These are phyloP conservation scores for Margaritispora aquatica DNA, from an alignment of 495 filamentous ascomycete species.

Conservation along the genomic window DNA sequence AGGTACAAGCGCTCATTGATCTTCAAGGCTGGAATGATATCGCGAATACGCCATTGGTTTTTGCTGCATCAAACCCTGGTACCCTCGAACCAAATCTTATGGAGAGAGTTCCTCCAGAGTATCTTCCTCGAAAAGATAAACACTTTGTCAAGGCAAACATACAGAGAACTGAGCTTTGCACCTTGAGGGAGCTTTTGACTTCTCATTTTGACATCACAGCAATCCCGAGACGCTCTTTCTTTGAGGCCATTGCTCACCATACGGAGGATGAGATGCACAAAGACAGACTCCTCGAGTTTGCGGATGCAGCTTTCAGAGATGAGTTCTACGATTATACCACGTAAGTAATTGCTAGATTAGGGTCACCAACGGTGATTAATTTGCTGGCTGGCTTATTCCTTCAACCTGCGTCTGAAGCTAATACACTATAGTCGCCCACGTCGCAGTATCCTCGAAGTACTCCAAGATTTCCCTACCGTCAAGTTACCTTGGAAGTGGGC, in stretches of 20 bases:
- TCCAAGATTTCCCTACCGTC: constrained; percentile 83
- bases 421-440: constrained; percentile 52
- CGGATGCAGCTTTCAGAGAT: constrained; percentile 66
- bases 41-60: constrained; percentile 57
- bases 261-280: constrained; percentile 65
- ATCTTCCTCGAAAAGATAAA: constrained; percentile 14
- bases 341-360: too few relatives aligned
- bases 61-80: constrained; percentile 25
- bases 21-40: constrained; percentile 69
- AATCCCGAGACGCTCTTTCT: constrained; percentile 84
- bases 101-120: not conserved
- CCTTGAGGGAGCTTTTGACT: constrained; percentile 67
- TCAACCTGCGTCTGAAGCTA: not conserved
- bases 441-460: constrained; percentile 82
- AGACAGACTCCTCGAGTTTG: constrained; percentile 79
- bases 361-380: not conserved
- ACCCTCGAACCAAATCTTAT: constrained; percentile 1
- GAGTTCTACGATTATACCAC: constrained; percentile 96
- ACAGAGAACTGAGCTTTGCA: too few relatives aligned
- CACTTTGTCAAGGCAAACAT: too few relatives aligned
- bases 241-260: constrained; percentile 65
- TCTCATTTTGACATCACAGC: constrained; percentile 83
- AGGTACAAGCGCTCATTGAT: constrained; percentile 67
- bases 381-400: not conserved
- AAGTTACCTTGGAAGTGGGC: constrained; percentile 71